These are phyloP conservation scores for Hamamelis virginiana DNA, from an alignment of 164 flowering plant species.

Conservation along the genomic window DNA sequence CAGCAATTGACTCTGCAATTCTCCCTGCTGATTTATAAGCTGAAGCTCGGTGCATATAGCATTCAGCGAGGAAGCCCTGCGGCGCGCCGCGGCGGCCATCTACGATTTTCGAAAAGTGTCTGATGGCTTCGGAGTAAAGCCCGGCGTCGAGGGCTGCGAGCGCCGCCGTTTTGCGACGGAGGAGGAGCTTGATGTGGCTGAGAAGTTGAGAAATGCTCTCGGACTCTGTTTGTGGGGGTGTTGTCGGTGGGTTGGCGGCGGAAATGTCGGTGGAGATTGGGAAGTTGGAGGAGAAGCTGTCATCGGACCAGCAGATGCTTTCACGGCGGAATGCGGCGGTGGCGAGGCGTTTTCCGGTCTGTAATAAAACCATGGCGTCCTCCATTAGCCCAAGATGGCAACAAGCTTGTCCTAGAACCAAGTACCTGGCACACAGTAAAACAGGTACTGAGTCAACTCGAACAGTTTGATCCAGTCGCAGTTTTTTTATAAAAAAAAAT, in stretches of 20 bases:
- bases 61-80: constrained; percentile 82
- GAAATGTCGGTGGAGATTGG: constrained; percentile 19
- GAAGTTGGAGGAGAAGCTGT: constrained; percentile 60
- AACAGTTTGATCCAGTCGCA: background rate
- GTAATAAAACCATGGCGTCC: constrained; percentile 92
- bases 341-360: constrained; percentile 86
- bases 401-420: constrained; percentile 90
- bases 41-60: constrained; percentile 75
- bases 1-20: constrained; percentile 81
- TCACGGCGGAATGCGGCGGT: constrained; percentile 77
- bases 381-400: constrained; percentile 91
- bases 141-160: constrained; percentile 94
- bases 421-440: constrained; percentile 45
- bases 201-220: constrained; percentile 66
- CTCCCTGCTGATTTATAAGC: constrained; percentile 74
- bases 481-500: background rate
- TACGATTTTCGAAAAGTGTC: constrained; percentile 88
- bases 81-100: constrained; percentile 87
- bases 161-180: constrained; percentile 86
- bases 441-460: background rate
- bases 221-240: constrained; percentile 45
- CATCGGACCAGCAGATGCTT: constrained; percentile 77
- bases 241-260: constrained; percentile 14
- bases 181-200: constrained; percentile 77
- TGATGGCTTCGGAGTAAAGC: constrained; percentile 78